Percentiles rank a stretch among this genome's conserved stretches.
These are phyloP conservation scores for Spergularia azorica DNA, from an alignment of 179 eudicot species.

Conservation along the genomic window DNA sequence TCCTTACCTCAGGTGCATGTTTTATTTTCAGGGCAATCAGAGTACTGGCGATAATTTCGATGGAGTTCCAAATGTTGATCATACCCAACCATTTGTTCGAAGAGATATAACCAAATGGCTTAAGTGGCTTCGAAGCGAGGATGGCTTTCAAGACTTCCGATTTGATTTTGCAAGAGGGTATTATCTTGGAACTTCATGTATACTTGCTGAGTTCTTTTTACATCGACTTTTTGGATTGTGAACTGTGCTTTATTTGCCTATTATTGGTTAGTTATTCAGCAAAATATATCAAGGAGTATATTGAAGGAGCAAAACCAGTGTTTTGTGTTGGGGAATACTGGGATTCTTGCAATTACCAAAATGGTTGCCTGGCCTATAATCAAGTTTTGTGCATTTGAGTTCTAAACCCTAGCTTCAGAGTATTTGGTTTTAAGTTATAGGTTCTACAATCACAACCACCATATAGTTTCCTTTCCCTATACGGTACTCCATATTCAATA, in stretches of 20 bases:
- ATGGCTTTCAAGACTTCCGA: conserved; percentile 95
- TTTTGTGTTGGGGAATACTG: conserved; percentile 94
- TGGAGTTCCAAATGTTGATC: conserved; percentile 95
- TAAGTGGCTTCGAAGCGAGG: conserved; percentile 62
- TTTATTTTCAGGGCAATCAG: conserved; percentile 63
- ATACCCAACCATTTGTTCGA: conserved; percentile 68
- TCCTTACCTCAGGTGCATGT: background rate
- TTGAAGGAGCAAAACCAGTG: conserved; percentile 70
- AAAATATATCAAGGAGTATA: conserved; percentile 73
- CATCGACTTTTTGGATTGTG: background rate
- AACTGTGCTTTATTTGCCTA: conserved; percentile 6
- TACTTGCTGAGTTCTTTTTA: background rate
- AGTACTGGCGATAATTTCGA: conserved; percentile 88
- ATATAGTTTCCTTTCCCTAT: too few relatives aligned
- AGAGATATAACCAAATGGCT: conserved; percentile 80
- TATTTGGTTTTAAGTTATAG: background rate
- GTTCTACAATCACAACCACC: background rate
- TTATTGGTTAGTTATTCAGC: conserved; percentile 62
- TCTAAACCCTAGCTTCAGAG: background rate
- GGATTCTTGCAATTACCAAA: conserved; percentile 88
- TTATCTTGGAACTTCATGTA: conserved; percentile 1
- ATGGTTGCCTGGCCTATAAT: conserved; percentile 62
- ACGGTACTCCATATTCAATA: too few relatives aligned
- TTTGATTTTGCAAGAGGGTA: conserved; percentile 97
- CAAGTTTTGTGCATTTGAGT: conserved; percentile 53